phyloP scores from a whole-genome alignment of 108 stramenopile species.

The Cyclotella sp. region DNA sequence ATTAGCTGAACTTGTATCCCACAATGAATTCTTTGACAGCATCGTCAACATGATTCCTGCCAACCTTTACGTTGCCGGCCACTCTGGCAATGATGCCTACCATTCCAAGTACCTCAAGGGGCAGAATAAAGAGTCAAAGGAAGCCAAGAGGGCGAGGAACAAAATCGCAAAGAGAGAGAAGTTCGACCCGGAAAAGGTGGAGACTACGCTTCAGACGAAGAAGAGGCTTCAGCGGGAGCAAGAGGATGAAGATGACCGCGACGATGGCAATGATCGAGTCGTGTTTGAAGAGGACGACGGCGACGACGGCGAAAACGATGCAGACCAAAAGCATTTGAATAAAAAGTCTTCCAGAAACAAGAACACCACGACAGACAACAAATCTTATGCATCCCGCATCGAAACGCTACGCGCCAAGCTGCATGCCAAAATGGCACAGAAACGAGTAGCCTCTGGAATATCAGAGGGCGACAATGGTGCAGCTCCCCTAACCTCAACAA shows the following conservation, averaged over 20 bases:
- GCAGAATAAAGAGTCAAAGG: constrained; percentile 78
- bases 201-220: constrained; percentile 78
- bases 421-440: constrained; percentile 80
- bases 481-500: constrained; percentile 30
- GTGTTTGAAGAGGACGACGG: constrained; percentile 41
- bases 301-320: constrained; percentile 15
- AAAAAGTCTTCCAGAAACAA: constrained; percentile 16
- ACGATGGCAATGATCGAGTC: constrained; percentile 19
- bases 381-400: constrained; percentile 70
- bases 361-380: background rate
- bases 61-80: constrained; percentile 78
- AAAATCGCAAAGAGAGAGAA: constrained; percentile 81
- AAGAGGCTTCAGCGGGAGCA: constrained; percentile 57
- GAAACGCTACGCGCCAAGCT: constrained; percentile 82
- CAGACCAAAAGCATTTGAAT: constrained; percentile 23
- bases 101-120: constrained; percentile 77
- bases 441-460: constrained; percentile 42
- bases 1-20: constrained; percentile 63
- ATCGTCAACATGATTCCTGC: constrained; percentile 89
- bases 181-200: constrained; percentile 71
- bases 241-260: constrained; percentile 31
- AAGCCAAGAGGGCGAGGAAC: constrained; percentile 63
- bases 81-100: constrained; percentile 61
- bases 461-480: constrained; percentile 16
- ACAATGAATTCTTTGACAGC: constrained; percentile 85